A percentile compares a stretch with the other conserved stretches of the same genome.
phyloP scores from a whole-genome alignment of 768 basidiomycete species.

The Boletus sp. region DNA sequence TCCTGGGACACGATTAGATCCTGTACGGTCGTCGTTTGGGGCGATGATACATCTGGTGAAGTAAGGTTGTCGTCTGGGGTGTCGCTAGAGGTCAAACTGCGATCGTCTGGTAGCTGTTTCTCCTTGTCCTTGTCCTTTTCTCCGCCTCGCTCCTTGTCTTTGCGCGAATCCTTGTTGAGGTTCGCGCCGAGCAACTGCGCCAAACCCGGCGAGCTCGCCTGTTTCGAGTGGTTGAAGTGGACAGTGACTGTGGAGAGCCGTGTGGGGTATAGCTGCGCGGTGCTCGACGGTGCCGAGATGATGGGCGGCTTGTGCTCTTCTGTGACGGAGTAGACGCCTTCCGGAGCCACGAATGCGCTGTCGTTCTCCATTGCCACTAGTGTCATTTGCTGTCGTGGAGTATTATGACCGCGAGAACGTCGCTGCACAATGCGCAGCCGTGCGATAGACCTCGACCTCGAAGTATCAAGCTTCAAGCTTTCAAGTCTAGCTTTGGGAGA shows the following conservation, averaged over 20 bases:
- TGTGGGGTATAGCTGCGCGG: conserved; percentile 51
- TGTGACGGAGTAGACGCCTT: conserved; percentile 85
- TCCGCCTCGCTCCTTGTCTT: conserved; percentile 37
- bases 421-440: neutral
- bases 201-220: conserved; percentile 55
- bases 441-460: neutral
- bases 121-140: conserved; percentile 41
- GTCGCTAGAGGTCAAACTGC: conserved; percentile 81
- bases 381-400: conserved; percentile 3
- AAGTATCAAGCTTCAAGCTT: too few relatives aligned
- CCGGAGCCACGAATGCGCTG: conserved; percentile 82
- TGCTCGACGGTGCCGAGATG: conserved; percentile 38
- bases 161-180: conserved; percentile 54
- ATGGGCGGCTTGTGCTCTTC: conserved; percentile 77
- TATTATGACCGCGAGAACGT: conserved; percentile 18
- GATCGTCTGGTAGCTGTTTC: conserved; percentile 48
- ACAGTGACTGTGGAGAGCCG: conserved; percentile 61
- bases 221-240: conserved; percentile 58
- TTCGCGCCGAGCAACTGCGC: conserved; percentile 67
- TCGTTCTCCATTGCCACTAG: conserved; percentile 67
- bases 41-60: conserved; percentile 40
- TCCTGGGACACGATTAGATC: conserved; percentile 29
- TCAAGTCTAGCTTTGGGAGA: too few relatives aligned
- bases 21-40: conserved; percentile 34
- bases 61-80: conserved; percentile 59